Conservation (phyloP, 495 filamentous ascomycete species). For the Aspergillus coremiiformis region DNA sequence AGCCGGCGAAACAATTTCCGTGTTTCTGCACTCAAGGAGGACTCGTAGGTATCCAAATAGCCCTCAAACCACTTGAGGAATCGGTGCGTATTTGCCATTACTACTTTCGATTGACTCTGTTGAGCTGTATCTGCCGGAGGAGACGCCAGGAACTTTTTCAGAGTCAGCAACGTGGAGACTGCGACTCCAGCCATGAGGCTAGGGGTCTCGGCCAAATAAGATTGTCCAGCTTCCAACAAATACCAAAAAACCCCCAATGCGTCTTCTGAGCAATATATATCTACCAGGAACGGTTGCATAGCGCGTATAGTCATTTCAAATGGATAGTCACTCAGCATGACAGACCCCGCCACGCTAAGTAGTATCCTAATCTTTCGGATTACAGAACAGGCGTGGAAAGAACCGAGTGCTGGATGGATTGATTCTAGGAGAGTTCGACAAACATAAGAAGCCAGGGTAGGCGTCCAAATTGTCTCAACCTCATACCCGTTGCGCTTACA, state of each 20-base stretch:
- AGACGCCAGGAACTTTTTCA: slow-evolving; percentile 63
- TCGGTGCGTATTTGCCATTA: slow-evolving; percentile 54
- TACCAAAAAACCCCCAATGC: slow-evolving; percentile 82
- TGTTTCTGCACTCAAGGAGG: slow-evolving; percentile 40
- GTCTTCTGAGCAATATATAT: slow-evolving; percentile 86
- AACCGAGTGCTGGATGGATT: slow-evolving; percentile 80
- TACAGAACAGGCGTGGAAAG: slow-evolving; percentile 76
- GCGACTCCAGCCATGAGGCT: slow-evolving; percentile 73
- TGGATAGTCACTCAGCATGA: slow-evolving; percentile 68
- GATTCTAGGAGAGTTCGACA: slow-evolving; percentile 70
- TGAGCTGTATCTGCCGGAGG: slow-evolving; percentile 65
- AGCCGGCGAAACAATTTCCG: slow-evolving; percentile 55
- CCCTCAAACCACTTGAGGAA: slow-evolving; percentile 68
- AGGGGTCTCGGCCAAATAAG: slow-evolving; percentile 55
- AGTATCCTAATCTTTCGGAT: slow-evolving; percentile 80
- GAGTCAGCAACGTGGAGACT: slow-evolving; percentile 64
- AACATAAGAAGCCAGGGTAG: slow-evolving; percentile 64
- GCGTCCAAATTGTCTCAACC: slow-evolving; percentile 63
- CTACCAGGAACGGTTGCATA: slow-evolving; percentile 68
- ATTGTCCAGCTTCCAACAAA: slow-evolving; percentile 60
- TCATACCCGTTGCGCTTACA: slow-evolving; percentile 63
- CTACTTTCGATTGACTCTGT: slow-evolving; percentile 63
- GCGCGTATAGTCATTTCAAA: slow-evolving; percentile 88
- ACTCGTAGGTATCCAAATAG: slow-evolving; percentile 51
- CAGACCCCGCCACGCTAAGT: slow-evolving; percentile 64